Evolutionary conservation across 352 stramenopile species (phyloP).

Genomic region (Globisporangium mamillatum): DNA sequence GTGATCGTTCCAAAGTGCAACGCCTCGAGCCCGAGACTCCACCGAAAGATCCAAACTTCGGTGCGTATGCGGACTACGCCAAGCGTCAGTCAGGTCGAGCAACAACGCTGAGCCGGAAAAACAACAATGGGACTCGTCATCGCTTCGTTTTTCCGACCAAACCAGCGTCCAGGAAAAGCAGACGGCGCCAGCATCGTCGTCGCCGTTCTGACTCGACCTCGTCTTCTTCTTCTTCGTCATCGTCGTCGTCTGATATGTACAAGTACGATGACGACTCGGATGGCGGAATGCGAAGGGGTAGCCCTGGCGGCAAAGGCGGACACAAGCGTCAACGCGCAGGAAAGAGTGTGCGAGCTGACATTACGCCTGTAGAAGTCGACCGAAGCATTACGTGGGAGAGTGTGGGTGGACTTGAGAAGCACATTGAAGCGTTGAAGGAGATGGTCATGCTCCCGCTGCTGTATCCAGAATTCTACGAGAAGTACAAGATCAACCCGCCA

Average conservation of each 20-base stretch:
- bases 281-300: conserved; percentile 62
- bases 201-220: conserved; percentile 24
- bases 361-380: conserved; percentile 82
- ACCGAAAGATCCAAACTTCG: conserved; percentile 31
- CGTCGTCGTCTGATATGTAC: conserved; percentile 54
- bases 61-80: conserved; percentile 59
- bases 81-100: conserved; percentile 54
- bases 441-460: conserved; percentile 93
- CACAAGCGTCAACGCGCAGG: conserved; percentile 30
- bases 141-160: conserved; percentile 29
- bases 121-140: conserved; percentile 19
- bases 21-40: conserved; percentile 27
- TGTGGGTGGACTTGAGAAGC: conserved; percentile 76
- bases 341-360: conserved; percentile 63
- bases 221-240: conserved; percentile 40
- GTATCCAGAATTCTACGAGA: conserved; percentile 92
- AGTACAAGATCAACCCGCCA: conserved; percentile 83
- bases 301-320: conserved; percentile 25
- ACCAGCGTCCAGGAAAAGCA: conserved; percentile 24
- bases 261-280: conserved; percentile 65
- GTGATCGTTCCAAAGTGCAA: conserved; percentile 70
- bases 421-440: conserved; percentile 91
- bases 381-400: conserved; percentile 82
- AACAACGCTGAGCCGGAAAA: conserved; percentile 6
- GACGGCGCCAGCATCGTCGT: conserved; percentile 23